Base-by-base conservation (phyloP, 1,284 basidiomycete genomes). In the Apiotrichum sp. region DNA sequence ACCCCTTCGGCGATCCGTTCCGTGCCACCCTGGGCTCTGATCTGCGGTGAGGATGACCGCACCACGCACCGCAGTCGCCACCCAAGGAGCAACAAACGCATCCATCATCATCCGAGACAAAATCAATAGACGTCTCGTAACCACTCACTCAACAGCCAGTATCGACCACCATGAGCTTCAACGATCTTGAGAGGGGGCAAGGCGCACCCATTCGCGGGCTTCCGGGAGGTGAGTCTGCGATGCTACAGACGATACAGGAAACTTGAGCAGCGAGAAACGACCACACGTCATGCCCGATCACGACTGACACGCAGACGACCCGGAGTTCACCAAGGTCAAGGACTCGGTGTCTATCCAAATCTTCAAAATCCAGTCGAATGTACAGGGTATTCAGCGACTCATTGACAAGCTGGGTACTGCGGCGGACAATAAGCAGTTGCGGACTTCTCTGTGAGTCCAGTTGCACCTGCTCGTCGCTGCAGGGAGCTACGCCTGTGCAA, bases 351-450 rank as follows among this genome's bases (percentile, higher is more conserved):
- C 91, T 1, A 82, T 98, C 14, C 95, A 98, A 74, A 88, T 97
- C 59, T 98, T 98, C 86, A 97, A 98, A 82, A 92, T 98, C 79
- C 95, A 96, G 70, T 84, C 89, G 59, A 99, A 98, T 76, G 92
- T 98, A 6, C 88, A 93, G 67, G 93, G 89, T 11, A 95, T 99
- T 52, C 78, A 92, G 69, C 90, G 91, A 72, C 81, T 95, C 29
- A 88, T 98, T 10, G 89, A 96, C 68, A 88, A 95, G 73, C 81
- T 97, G 3, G 92, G 92, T 4, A 89, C 86, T 0, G 78, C 78
- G 29, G 84, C 84, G 65, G 93, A 96, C 71, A 88, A 57, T 80
- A 84, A 32, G 73, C 80, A 44, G 77, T 58, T 96, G 58, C 80
- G 92, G 53, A 71, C 66, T 5, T 72, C 70, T 42, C 59, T 77